Percentiles rank a stretch among this genome's conserved stretches.
Conservation (phyloP, 768 basidiomycete species). For the Galerina sulciceps region DNA sequence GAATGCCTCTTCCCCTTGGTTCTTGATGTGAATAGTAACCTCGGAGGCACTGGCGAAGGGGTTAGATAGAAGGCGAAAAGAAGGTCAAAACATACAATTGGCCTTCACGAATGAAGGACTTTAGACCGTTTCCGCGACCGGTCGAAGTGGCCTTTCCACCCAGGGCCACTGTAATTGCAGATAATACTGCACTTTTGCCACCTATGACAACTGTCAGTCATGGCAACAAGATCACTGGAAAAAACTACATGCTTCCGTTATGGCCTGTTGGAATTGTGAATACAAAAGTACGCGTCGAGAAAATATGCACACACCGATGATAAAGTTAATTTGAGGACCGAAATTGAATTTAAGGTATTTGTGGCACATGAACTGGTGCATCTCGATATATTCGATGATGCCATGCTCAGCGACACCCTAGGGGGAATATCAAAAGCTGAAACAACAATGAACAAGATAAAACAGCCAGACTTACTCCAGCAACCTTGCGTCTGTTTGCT, state of each 20-base stretch:
- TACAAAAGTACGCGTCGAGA: neutral
- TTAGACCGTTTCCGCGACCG: constrained; percentile 84
- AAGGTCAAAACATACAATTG: constrained; percentile 56
- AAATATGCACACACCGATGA: constrained; percentile 67
- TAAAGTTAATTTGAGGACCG: constrained; percentile 95
- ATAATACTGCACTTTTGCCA: constrained; percentile 93
- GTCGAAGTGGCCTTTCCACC: constrained; percentile 94
- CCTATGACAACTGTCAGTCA: constrained; percentile 46
- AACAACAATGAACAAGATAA: neutral
- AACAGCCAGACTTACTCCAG: constrained; percentile 44
- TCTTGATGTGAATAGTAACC: constrained; percentile 84
- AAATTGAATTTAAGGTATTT: constrained; percentile 81
- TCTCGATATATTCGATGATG: constrained; percentile 83
- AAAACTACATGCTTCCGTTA: constrained; percentile 76
- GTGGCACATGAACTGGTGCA: constrained; percentile 98
- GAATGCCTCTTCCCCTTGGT: constrained; percentile 90
- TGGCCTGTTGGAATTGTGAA: constrained; percentile 55
- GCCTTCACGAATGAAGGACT: constrained; percentile 85
- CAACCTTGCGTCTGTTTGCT: constrained; percentile 47
- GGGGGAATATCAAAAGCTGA: neutral
- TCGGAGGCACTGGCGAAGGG: constrained; percentile 58
- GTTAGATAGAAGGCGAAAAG: neutral
- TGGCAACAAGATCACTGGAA: neutral
- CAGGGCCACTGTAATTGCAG: constrained; percentile 90
- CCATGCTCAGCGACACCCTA: constrained; percentile 86